Conservation (phyloP, 163 green algal genomes). For the Prototheca cutis region DNA sequence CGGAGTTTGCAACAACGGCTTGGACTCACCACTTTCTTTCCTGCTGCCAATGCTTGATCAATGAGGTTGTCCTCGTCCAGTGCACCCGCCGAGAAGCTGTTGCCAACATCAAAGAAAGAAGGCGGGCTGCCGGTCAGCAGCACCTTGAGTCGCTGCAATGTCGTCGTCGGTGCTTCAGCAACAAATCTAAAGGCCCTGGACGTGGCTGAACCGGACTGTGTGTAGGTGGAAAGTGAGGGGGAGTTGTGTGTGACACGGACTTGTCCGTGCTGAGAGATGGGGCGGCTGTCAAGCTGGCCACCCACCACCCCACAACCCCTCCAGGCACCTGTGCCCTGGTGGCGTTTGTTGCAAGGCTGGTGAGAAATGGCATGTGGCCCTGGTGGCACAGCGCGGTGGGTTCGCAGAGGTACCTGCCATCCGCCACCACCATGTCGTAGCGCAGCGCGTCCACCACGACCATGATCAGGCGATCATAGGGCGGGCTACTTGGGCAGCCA, state of each 20-base stretch:
- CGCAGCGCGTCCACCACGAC: slow-evolving; percentile 30
- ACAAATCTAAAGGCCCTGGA: slow-evolving; percentile 65
- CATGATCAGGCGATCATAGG: slow-evolving; percentile 23
- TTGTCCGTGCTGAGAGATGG: no score
- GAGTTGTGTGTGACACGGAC: no score
- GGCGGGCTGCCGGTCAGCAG: slow-evolving; percentile 74
- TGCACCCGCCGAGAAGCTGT: slow-evolving; percentile 61
- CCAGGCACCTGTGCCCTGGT: background rate
- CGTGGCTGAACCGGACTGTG: no score
- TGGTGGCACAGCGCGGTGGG: slow-evolving; percentile 7
- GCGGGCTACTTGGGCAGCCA: background rate
- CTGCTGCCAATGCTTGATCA: slow-evolving; percentile 46
- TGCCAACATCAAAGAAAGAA: slow-evolving; percentile 87
- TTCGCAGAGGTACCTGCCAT: slow-evolving; percentile 18
- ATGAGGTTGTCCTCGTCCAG: slow-evolving; percentile 89
- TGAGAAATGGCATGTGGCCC: slow-evolving; percentile 22
- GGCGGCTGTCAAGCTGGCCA: no score
- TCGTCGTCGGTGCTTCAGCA: slow-evolving; percentile 86
- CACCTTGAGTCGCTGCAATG: slow-evolving; percentile 79
- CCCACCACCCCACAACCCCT: background rate
- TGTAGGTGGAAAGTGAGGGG: no score
- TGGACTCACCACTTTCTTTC: slow-evolving; percentile 37
- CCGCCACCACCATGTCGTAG: slow-evolving; percentile 28
- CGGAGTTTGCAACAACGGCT: background rate
- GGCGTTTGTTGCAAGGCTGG: slow-evolving; percentile 3